A percentile compares a stretch with the other conserved stretches of the same genome.
Conservation (phyloP, 2,329 filamentous ascomycete genomes). For the Aspergillus ochraceus region DNA sequence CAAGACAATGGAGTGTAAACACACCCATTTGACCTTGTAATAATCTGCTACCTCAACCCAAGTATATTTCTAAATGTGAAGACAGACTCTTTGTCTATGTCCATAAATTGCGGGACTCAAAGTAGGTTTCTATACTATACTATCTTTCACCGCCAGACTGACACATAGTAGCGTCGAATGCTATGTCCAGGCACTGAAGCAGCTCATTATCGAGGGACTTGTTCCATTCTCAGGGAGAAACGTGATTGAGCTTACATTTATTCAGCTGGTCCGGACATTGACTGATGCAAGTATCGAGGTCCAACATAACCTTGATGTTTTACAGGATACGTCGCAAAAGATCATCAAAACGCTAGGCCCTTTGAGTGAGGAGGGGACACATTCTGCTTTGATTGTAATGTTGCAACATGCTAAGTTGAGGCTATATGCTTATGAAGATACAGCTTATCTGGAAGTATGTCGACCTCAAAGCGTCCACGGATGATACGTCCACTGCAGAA, state of each 20-base stretch:
- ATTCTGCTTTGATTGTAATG: slow-evolving; percentile 44
- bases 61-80: not conserved
- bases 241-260: slow-evolving; percentile 69
- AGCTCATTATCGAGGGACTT: slow-evolving; percentile 62
- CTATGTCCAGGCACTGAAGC: slow-evolving; percentile 56
- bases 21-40: slow-evolving; percentile 62
- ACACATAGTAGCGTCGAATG: slow-evolving; percentile 31
- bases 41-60: not conserved
- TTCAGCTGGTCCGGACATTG: slow-evolving; percentile 68
- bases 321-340: slow-evolving; percentile 14
- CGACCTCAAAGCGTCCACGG: slow-evolving; percentile 58
- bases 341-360: slow-evolving; percentile 49
- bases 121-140: slow-evolving; percentile 28
- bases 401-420: not conserved
- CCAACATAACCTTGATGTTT: slow-evolving; percentile 34
- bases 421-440: not conserved
- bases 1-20: slow-evolving; percentile 58
- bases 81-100: slow-evolving; percentile 63
- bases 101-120: slow-evolving; percentile 61
- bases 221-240: slow-evolving; percentile 49
- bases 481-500: slow-evolving; percentile 57
- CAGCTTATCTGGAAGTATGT: slow-evolving; percentile 80
- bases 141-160: not conserved
- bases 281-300: slow-evolving; percentile 46
- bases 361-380: slow-evolving; percentile 62